Evolutionary conservation across 1,284 basidiomycete species (phyloP), one percentile per base, ranked within the genome.

Genomic region (Taiwanofungus camphoratus): DNA sequence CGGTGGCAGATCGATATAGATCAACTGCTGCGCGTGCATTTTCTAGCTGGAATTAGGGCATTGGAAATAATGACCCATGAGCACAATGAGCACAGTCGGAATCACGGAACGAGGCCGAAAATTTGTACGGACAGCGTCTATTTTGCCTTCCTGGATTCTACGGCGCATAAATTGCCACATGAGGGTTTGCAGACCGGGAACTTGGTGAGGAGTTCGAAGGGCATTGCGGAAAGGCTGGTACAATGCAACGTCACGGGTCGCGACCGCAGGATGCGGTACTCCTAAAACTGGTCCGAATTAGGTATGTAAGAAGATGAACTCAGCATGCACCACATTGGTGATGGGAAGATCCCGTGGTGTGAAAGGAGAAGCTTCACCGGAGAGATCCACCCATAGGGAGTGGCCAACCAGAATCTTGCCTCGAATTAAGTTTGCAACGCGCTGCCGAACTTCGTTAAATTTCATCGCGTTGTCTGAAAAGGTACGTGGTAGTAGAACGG

Each of bases 101-200:
- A 29, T 9, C 26, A 29, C 19, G 12, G 24, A 32, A 22, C n/a
- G 33, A 34, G 37, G 39, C 16, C 33, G 39, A 33, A 23, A 33
- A 45, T 39, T 39, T 34, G 40, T 20, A 73, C 79, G 55, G 57
- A 89, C 86, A 8, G 84, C 79, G 57, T 86, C 76, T 50, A 77
- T 70, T 45, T 78, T 72, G 26, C 74, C 76, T 55, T 85, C 81
- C 58, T 85, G 81, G 55, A 83, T 81, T 26, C 79, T 73, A 48
- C 86, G 72, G 44, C 77, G 73, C 83, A 90, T 86, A 22, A 90
- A 70, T 53, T 81, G 81, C 82, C 84, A 88, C 58, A 80, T 74
- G 20, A 90, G 67, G 5, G 87, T 89, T 54, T 78, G 82, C 23
- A 90, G 68, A 23, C 87, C 85, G 48, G 86, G 66, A 34, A 77